A percentile compares a stretch with the other conserved stretches of the same genome.
These are phyloP conservation scores for Phytophthora nicotianae DNA, from an alignment of 352 stramenopile genomes.

Conservation along the genomic window DNA sequence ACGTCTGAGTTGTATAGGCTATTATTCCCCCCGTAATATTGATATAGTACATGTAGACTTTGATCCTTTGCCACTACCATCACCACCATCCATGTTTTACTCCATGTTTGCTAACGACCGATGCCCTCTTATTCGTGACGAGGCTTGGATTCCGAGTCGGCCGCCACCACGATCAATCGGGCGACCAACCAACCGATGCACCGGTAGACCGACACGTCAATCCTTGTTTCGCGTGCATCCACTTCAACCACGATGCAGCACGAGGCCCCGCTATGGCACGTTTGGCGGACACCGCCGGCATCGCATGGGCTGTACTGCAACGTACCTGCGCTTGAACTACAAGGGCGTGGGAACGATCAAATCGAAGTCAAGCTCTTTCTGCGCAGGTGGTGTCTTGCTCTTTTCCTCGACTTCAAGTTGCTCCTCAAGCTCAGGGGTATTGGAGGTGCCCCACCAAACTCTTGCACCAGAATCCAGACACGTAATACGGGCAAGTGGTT, in stretches of 20 bases:
- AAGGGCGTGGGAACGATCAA: conserved; percentile 27
- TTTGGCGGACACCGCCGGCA: conserved; percentile 16
- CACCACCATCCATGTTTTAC: neutral
- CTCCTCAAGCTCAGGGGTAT: conserved; percentile 16
- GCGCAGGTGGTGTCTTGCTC: conserved; percentile 32
- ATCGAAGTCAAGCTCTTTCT: conserved; percentile 34
- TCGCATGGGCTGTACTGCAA: conserved; percentile 20
- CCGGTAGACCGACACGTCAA: conserved; percentile 20
- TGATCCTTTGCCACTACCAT: neutral
- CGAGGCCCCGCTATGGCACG: conserved; percentile 11
- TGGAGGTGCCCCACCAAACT: conserved; percentile 29
- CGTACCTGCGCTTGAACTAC: conserved; percentile 21
- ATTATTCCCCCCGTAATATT: conserved; percentile 37
- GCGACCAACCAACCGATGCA: neutral
- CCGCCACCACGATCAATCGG: neutral
- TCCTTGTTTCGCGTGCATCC: conserved; percentile 12
- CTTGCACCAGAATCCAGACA: conserved; percentile 35
- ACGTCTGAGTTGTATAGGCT: conserved; percentile 31
- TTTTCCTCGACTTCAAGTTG: conserved; percentile 41
- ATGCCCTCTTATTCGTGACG: conserved; percentile 1
- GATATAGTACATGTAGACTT: conserved; percentile 40
- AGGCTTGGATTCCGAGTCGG: neutral
- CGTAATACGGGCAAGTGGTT: conserved; percentile 21
- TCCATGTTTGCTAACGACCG: conserved; percentile 1
- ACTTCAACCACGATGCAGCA: conserved; percentile 27